These are phyloP conservation scores for Vitis cinerea DNA, from an alignment of 164 flowering plant species.

Conservation along the genomic window DNA sequence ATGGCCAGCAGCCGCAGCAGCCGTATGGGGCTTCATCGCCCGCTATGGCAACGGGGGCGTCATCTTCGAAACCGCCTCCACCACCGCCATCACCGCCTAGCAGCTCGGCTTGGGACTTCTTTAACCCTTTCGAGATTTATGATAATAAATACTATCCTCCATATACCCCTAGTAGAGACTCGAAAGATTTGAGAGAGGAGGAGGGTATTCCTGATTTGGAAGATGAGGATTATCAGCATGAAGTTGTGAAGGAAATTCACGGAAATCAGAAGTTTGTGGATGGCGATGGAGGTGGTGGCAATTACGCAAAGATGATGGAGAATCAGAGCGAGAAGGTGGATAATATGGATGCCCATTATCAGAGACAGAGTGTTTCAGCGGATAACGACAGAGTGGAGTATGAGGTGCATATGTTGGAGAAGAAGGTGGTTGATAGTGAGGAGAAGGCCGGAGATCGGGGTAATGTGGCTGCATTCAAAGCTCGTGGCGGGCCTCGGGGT, in stretches of 20 bases:
- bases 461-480: conserved; percentile 35
- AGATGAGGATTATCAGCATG: conserved; percentile 67
- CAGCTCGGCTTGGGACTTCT: conserved; percentile 78
- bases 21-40: conserved; percentile 17
- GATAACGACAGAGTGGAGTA: conserved; percentile 51
- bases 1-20: conserved; percentile 17
- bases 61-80: conserved; percentile 65
- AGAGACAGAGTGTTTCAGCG: conserved; percentile 39
- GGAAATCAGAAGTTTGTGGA: conserved; percentile 58
- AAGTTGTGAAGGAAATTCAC: conserved; percentile 80
- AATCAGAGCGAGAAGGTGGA: conserved; percentile 13
- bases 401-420: conserved; percentile 80
- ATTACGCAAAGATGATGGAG: conserved; percentile 19
- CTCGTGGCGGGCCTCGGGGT: conserved; percentile 31
- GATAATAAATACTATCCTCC: conserved; percentile 48
- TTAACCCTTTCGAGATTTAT: conserved; percentile 60
- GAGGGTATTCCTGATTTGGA: conserved; percentile 99
- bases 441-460: conserved; percentile 39
- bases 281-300: conserved; percentile 17
- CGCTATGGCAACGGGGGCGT: conserved; percentile 20
- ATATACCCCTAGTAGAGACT: conserved; percentile 71
- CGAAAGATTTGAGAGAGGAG: conserved; percentile 85
- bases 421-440: conserved; percentile 55
- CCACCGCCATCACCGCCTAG: conserved; percentile 86
- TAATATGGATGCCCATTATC: conserved; percentile 29